Percentiles rank a stretch among this genome's conserved stretches.
Conservation (phyloP, 805 yeast genomes). For the Ogataea methylovora region DNA sequence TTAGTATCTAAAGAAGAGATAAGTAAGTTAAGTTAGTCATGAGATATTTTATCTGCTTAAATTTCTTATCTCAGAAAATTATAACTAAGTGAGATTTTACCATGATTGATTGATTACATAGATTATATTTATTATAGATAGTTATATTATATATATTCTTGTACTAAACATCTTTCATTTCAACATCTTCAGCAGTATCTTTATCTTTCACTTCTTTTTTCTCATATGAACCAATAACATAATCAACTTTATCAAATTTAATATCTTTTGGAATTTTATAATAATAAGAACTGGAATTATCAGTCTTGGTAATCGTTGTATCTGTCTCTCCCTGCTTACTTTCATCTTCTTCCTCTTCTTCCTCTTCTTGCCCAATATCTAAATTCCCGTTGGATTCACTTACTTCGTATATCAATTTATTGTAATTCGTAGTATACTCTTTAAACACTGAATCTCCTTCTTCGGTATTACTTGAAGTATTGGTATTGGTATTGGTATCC, state of each 20-base stretch:
- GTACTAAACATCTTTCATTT: too few species aligned
- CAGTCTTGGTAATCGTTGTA: neutral
- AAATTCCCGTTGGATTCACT: conserved; percentile 9
- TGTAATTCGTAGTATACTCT: conserved; percentile 12
- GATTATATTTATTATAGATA: too few species aligned
- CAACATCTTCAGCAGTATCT: too few species aligned
- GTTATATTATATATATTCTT: too few species aligned
- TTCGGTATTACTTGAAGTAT: neutral
- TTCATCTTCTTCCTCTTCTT: conserved; percentile 6
- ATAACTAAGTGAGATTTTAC: too few species aligned
- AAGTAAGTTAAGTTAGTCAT: too few species aligned
- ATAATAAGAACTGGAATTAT: conserved; percentile 6
- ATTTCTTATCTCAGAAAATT: too few species aligned
- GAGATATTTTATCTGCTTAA: too few species aligned
- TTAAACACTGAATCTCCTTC: conserved; percentile 13
- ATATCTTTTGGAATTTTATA: conserved; percentile 11
- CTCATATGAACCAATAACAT: conserved; percentile 8
- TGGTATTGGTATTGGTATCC: conserved; percentile 7
- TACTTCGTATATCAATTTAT: conserved; percentile 17
- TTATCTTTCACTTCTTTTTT: conserved; percentile 3
- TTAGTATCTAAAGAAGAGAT: too few species aligned
- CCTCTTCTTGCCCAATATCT: conserved; percentile 12
- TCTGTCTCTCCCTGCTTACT: conserved; percentile 1
- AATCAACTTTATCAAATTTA: conserved; percentile 8
- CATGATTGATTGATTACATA: too few species aligned